Conservation (phyloP, 2,329 filamentous ascomycete genomes). For the Colletotrichum filicis region DNA sequence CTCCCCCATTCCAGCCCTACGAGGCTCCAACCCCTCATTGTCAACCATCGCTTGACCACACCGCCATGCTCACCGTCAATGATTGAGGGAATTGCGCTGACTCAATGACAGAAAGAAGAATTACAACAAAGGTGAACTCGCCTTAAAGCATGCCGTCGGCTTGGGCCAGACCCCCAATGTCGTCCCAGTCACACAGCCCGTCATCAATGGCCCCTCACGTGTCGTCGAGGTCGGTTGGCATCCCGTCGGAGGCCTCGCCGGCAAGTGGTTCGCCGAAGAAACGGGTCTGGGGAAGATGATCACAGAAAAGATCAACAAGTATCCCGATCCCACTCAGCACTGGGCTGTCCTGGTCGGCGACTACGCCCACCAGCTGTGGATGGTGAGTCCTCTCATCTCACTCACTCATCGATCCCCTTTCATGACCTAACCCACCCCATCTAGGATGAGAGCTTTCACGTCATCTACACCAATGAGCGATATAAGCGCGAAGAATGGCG, state of each 20-base stretch:
- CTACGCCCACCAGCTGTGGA: conserved; percentile 69
- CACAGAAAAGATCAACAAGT: conserved; percentile 63
- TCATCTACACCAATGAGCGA: conserved; percentile 66
- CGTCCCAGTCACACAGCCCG: conserved; percentile 51
- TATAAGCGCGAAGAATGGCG: conserved; percentile 59
- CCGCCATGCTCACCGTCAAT: neutral
- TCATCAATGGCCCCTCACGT: conserved; percentile 49
- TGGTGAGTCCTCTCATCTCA: conserved; percentile 50
- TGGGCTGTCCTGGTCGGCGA: conserved; percentile 69
- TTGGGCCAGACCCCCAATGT: conserved; percentile 57
- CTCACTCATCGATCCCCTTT: neutral
- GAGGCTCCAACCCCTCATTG: neutral
- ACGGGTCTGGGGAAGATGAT: conserved; percentile 67
- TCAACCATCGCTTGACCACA: neutral
- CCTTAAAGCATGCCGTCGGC: conserved; percentile 55
- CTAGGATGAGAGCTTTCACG: conserved; percentile 63
- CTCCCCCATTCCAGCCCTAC: conserved; percentile 2
- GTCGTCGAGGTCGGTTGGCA: conserved; percentile 67
- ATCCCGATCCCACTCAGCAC: conserved; percentile 69
- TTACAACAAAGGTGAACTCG: conserved; percentile 51
- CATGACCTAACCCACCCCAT: neutral
- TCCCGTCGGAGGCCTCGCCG: conserved; percentile 64
- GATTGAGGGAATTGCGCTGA: conserved; percentile 3
- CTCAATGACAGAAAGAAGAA: conserved; percentile 43
- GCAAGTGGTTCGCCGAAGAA: conserved; percentile 68